Percentiles rank a stretch among this genome's conserved stretches.
phyloP scores from a whole-genome alignment of 2,329 filamentous ascomycete genomes.

The Nothophaeocryptopus gaeumannii region DNA sequence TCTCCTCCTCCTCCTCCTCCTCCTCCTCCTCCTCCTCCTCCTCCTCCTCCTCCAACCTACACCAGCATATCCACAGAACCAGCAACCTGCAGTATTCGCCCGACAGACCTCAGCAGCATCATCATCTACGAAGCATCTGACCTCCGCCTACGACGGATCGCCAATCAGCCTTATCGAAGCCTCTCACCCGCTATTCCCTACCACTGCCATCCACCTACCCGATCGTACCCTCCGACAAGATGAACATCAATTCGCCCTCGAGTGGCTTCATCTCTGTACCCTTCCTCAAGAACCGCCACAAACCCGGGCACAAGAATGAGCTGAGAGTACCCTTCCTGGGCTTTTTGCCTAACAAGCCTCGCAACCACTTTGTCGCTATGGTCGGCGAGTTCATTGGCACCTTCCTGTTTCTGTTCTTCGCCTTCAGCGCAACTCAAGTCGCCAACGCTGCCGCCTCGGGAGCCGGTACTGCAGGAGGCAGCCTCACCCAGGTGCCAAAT shows the following conservation, averaged over 20 bases:
- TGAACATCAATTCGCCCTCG: constrained; percentile 40
- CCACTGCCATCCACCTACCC: background rate
- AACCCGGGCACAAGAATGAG: constrained; percentile 30
- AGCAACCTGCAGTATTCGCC: constrained; percentile 4
- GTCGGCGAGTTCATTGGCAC: constrained; percentile 45
- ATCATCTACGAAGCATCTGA: background rate
- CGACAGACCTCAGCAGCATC: constrained; percentile 5
- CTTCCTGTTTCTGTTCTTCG: constrained; percentile 47
- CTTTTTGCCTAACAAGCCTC: constrained; percentile 40
- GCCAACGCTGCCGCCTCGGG: constrained; percentile 38
- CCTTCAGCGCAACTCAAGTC: constrained; percentile 44
- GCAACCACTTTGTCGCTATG: constrained; percentile 37
- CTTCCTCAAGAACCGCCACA: constrained; percentile 12
- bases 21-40: background rate
- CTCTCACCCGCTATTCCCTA: constrained; percentile 1
- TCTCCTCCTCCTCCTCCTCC: constrained; percentile 4
- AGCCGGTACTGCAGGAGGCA: constrained; percentile 25
- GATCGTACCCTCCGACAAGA: constrained; percentile 26
- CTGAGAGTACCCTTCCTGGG: constrained; percentile 38
- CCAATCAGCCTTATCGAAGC: background rate
- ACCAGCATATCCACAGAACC: constrained; percentile 21
- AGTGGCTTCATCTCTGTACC: constrained; percentile 32
- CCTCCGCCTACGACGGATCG: background rate
- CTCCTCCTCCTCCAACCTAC: background rate
- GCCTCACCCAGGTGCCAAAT: constrained; percentile 21